Evolutionary conservation across 129 eudicot genomes (phyloP), one percentile per base, ranked within the genome.

Genomic region (Centrapalus pauciflorus): DNA sequence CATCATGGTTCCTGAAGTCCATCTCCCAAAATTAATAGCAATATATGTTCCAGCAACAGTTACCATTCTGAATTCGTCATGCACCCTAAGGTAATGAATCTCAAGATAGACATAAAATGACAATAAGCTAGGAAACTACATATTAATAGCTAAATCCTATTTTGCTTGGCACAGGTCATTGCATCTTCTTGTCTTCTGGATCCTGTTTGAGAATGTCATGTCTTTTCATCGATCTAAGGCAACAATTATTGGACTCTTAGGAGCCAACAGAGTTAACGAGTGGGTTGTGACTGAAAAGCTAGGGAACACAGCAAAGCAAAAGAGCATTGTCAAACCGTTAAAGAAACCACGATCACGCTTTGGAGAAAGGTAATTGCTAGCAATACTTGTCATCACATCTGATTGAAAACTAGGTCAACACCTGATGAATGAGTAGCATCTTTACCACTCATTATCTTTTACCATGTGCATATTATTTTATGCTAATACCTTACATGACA

Each of bases 261-360:
- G 84, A 76, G 92, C 89, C 56, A 82, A 63, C 64, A 48, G 97
- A 64, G 95, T 80, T n/a, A 86, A 90, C 21, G 97, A 90, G 64
- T 90, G 95, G 97, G 86, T 90, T 12, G 97, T 90, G 70, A 89
- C 94, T 3, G 96, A 89, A 75, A 89, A 85, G 60, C 79, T 86
- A 21, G 96, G 96, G 27, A 85, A 85, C 56, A 56, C 87, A 63
- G 58, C 66, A 50, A 80, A 82, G 67, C 84, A 76, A 26, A 81
- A 64, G 50, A 21, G 67, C 80, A 72, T 16, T 34, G 6, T 67
- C 51, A 74, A 65, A 63, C 66, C 80, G 68, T 12, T 74, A 63
- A 83, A 67, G 74, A 80, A 60, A 54, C 55, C 74, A 26, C 72
- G 83, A 20, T 81, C 83, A 13, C 66, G 87, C 27, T 57, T 83